Evolutionary conservation across 2,329 filamentous ascomycete species (phyloP), one percentile per base, ranked within the genome.

Genomic region (Albifimbria verrucaria): DNA sequence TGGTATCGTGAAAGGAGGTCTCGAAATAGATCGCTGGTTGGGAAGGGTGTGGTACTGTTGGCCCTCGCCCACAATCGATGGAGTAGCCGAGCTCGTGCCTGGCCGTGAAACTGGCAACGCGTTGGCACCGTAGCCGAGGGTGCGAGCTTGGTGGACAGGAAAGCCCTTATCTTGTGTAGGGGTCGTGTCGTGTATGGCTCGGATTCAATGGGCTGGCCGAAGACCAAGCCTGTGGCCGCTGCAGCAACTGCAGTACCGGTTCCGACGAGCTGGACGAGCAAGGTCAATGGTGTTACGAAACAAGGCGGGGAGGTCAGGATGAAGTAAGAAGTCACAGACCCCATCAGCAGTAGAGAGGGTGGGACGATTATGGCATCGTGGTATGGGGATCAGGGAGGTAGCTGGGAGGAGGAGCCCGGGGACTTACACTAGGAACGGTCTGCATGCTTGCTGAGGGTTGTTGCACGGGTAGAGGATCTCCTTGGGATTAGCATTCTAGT

Each of bases 201-300:
- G 56, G 71, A 62, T 60, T 81, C 77, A 59, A 70, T 64, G 44
- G 77, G 71, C 67, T 84, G 79, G 60, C 79, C 81, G 68, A 85
- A 83, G 59, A 80, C 79, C 57, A 85, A 71, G 61, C 82, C 81
- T 61, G 75, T 77, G 68, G 80, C 76, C 61, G 81, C 81, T 64
- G 81, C 80, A 70, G 81, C 82, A 67, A 83, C 78, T 59, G 80
- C 81, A 70, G 81, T 81, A 68, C 82, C 80, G 61, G 81, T 79
- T 69, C 81, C 82, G 70, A 84, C 78, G 62, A 85, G 80, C 82
- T 85, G 57, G 52, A 56, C 54, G 54, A 55, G 56, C 50, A 48
- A 54, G 55, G 55, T 58, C 52, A 64, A 59, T 54, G 55, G 48
- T 51, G 56, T 59, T 57, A 55, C 55, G 59, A 55, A 47, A 51